Evolutionary conservation across 2,329 filamentous ascomycete genomes (phyloP).

Genomic region (Fusarium pininemorale): DNA sequence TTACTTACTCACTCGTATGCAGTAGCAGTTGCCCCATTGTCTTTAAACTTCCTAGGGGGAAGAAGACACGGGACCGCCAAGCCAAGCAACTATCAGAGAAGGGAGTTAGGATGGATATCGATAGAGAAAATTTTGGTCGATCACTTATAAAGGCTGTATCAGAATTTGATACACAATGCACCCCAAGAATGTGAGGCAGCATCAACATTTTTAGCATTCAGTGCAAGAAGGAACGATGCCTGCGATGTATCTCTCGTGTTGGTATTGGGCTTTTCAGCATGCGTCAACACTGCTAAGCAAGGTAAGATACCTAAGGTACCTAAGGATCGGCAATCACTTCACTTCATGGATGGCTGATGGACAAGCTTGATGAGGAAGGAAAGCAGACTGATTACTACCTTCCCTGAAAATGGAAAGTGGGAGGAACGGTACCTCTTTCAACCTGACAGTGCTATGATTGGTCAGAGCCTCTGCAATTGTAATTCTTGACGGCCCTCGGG

Average conservation of each 20-base stretch:
- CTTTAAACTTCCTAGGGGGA: constrained; percentile 1
- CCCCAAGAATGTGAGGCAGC: background rate
- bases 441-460: constrained; percentile 15
- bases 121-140: constrained; percentile 13
- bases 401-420: constrained; percentile 3
- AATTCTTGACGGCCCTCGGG: background rate
- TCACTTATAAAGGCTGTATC: constrained; percentile 8
- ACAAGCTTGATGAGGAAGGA: background rate
- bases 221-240: background rate
- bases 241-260: background rate
- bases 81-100: constrained; percentile 24
- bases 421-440: constrained; percentile 4
- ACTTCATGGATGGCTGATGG: background rate
- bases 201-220: background rate
- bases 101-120: constrained; percentile 1
- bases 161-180: background rate
- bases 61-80: constrained; percentile 16
- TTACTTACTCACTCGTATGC: constrained; percentile 2
- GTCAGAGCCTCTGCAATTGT: background rate
- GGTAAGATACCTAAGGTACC: background rate
- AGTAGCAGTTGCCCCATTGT: constrained; percentile 6
- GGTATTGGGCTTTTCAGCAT: constrained; percentile 1
- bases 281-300: background rate
- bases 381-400: constrained; percentile 12
- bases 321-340: background rate